These are phyloP conservation scores for Rhizopus arrhizus DNA, from an alignment of 371 early-diverging fungal genomes.

Conservation along the genomic window DNA sequence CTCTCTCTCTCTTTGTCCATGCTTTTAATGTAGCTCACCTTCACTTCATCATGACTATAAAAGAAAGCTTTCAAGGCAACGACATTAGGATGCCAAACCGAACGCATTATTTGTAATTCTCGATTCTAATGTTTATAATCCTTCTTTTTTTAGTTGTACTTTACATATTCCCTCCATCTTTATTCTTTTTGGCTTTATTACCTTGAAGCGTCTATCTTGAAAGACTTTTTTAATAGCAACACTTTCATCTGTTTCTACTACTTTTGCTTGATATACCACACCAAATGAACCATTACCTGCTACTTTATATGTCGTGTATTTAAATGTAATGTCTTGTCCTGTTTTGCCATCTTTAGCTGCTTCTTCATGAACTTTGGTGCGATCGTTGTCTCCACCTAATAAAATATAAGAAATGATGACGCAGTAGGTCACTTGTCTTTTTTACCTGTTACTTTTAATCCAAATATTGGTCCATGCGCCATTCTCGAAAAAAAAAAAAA, in stretches of 20 bases:
- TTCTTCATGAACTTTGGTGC: slow-evolving; percentile 43
- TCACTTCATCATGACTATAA: slow-evolving; percentile 71
- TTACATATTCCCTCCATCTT: neutral
- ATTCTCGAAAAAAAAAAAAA: slow-evolving; percentile 14
- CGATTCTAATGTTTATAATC: slow-evolving; percentile 69
- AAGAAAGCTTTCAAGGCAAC: slow-evolving; percentile 81
- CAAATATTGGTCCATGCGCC: slow-evolving; percentile 38
- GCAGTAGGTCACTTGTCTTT: neutral
- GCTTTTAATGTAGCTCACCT: slow-evolving; percentile 30
- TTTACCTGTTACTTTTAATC: slow-evolving; percentile 32
- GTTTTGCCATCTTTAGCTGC: slow-evolving; percentile 84
- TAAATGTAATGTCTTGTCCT: slow-evolving; percentile 79
- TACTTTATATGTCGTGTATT: slow-evolving; percentile 86
- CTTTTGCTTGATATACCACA: slow-evolving; percentile 93
- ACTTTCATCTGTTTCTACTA: slow-evolving; percentile 74
- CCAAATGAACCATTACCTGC: slow-evolving; percentile 97
- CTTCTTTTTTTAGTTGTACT: neutral
- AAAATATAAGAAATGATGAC: neutral
- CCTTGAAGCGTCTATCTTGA: slow-evolving; percentile 96
- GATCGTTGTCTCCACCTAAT: slow-evolving; percentile 28
- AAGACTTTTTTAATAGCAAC: slow-evolving; percentile 95
- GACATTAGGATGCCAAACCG: slow-evolving; percentile 83
- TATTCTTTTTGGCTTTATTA: slow-evolving; percentile 22
- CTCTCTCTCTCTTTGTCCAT: neutral
- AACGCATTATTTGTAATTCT: slow-evolving; percentile 89